Percentiles rank a stretch among this genome's conserved stretches.
Conservation (phyloP, 345 rosid genomes). For the Gossypium arboreum region DNA sequence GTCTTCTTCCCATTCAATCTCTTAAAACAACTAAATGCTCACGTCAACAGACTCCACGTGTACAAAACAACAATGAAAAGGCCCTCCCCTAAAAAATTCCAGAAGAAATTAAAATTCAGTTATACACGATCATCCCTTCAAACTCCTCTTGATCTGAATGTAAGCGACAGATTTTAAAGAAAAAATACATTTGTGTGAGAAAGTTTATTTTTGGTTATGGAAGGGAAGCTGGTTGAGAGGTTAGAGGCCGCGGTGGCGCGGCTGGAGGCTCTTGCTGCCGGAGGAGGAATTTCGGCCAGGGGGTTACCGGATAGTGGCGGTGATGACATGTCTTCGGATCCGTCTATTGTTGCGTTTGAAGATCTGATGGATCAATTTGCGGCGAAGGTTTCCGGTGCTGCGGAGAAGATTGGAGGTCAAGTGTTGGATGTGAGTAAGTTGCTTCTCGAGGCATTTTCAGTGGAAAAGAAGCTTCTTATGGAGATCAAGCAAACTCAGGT, state of each 20-base stretch:
- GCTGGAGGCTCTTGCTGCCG: slow-evolving; percentile 56
- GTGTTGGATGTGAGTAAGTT: slow-evolving; percentile 71
- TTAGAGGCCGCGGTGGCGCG: slow-evolving; percentile 80
- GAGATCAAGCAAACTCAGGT: slow-evolving; percentile 72
- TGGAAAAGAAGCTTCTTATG: slow-evolving; percentile 64
- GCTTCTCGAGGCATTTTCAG: slow-evolving; percentile 56
- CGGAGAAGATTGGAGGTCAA: slow-evolving; percentile 88
- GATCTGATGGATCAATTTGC: slow-evolving; percentile 55
- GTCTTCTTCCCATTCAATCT: background rate
- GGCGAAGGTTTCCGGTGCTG: slow-evolving; percentile 54
- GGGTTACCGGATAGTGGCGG: slow-evolving; percentile 11
- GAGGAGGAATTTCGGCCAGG: slow-evolving; percentile 30
- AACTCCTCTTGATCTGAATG: slow-evolving; percentile 19
- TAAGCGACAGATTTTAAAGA: background rate
- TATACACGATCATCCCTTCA: background rate
- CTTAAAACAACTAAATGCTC: background rate
- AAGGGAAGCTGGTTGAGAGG: slow-evolving; percentile 62
- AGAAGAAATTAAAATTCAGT: background rate
- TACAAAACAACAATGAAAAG: background rate
- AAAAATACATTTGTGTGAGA: slow-evolving; percentile 6
- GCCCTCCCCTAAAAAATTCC: background rate
- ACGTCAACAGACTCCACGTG: background rate
- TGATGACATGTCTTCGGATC: slow-evolving; percentile 44
- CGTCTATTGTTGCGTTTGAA: slow-evolving; percentile 71
- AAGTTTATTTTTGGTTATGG: slow-evolving; percentile 41